These are phyloP conservation scores for Castanopsis chinensis DNA, from an alignment of 306 rosid species.

Conservation along the genomic window DNA sequence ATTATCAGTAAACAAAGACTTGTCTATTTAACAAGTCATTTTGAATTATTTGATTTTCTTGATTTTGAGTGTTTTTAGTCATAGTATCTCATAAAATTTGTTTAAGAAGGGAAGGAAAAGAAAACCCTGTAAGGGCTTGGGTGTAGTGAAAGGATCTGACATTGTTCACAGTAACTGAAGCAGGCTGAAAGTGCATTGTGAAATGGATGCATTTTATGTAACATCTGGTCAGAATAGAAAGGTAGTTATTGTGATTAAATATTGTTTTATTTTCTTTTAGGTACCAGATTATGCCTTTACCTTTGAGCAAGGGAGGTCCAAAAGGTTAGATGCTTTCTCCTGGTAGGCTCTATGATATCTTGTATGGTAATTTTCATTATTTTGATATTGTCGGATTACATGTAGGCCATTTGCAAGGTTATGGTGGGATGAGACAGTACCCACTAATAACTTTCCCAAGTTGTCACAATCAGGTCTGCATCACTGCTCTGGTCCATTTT, in stretches of 20 bases:
- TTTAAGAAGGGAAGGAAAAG: no score
- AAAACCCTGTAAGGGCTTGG: neutral
- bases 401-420: slow-evolving; percentile 78
- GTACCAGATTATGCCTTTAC: slow-evolving; percentile 75
- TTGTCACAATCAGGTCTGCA: slow-evolving; percentile 66
- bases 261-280: slow-evolving; percentile 31
- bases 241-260: neutral
- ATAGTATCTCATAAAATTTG: no score
- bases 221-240: neutral
- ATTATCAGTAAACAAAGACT: neutral
- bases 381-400: slow-evolving; percentile 5
- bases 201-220: neutral
- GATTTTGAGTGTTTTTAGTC: no score
- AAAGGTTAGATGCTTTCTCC: slow-evolving; percentile 48
- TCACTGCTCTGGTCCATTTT: slow-evolving; percentile 21
- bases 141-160: neutral
- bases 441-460: slow-evolving; percentile 70
- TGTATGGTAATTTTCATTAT: neutral
- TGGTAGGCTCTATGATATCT: neutral
- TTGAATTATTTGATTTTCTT: neutral
- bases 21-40: neutral
- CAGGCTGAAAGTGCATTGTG: neutral
- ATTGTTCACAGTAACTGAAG: neutral
- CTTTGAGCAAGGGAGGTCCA: slow-evolving; percentile 75
- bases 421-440: slow-evolving; percentile 98